Base-by-base conservation (phyloP, 768 basidiomycete genomes). In the Leccinellum rugosiceps region DNA sequence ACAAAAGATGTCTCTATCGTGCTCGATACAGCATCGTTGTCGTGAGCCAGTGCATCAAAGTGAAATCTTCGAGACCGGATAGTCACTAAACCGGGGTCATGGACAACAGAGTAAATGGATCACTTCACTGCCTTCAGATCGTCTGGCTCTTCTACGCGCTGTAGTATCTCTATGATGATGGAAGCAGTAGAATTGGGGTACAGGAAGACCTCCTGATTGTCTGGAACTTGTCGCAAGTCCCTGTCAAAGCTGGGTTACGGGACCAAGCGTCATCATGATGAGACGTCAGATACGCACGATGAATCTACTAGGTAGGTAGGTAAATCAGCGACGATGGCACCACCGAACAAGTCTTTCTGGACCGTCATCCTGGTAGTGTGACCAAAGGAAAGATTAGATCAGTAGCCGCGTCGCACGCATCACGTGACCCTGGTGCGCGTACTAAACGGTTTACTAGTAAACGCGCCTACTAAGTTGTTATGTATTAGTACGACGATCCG, bases 141-240 rank as follows among this genome's bases (percentile, higher is more conserved):
- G 55, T 83, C 78, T 13, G 67, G 60, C n/a, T 74, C 71, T 32
- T 85, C 78, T 25, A 96, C 92, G 57, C 84, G 78, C 69, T 92
- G 72, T 13, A 98, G 75, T 23, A 97, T 82, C 68, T 99, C 97
- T 26, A 97, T 73, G 50, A 98, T 81, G 60, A 95, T 80, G 66
- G 88, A 93, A 63, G 85, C 76, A 50, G 79, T 79, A 6, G 85
- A 88, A 49, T 83, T 72, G 6, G 82, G 81, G 54, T 86, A 87
- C 55, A 97, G 70, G 73, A 93, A 89, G 43, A 97, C 96, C 68
- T 98, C 97, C 72, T 99, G 96, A 4, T 85, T 93, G 69, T 98
- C 90, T 14, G 97, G 95, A 13, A 99, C 78, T 74, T 98, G 91
- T 53, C 96, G 92, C 6, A 86, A 57, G 50, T 79, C 75, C 58